These are phyloP conservation scores for Asterochloris erici DNA, from an alignment of 139 green algal species.

Conservation along the genomic window DNA sequence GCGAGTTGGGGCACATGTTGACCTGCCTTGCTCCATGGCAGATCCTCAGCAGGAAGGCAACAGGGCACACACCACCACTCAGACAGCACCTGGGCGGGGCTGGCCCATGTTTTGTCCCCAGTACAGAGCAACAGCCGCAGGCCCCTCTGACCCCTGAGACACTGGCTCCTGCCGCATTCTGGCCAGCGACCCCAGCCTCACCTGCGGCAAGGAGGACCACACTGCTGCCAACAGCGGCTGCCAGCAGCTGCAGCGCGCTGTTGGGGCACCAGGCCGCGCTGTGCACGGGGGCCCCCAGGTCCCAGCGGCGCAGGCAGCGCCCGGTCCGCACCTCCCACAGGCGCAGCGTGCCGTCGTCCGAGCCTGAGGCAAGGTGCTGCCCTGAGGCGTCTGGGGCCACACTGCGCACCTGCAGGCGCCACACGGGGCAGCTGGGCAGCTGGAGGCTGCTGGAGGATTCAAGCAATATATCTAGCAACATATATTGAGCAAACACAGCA, in stretches of 20 bases:
- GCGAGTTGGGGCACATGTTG: too few species aligned
- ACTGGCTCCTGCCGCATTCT: background rate
- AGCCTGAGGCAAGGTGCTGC: constrained; percentile 81
- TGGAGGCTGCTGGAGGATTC: too few species aligned
- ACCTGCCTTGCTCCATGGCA: too few species aligned
- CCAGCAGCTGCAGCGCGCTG: constrained; percentile 38
- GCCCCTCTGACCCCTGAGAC: too few species aligned
- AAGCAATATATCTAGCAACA: too few species aligned
- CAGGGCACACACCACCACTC: too few species aligned
- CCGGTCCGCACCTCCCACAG: constrained; percentile 87
- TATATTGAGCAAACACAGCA: too few species aligned
- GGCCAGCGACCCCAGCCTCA: background rate
- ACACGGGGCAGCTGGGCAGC: too few species aligned
- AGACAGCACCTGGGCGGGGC: too few species aligned
- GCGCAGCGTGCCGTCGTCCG: constrained; percentile 60
- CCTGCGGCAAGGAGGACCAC: constrained; percentile 60
- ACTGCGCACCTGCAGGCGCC: constrained; percentile 46
- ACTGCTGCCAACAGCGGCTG: constrained; percentile 40
- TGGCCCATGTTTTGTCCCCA: too few species aligned
- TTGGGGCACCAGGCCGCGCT: constrained; percentile 75
- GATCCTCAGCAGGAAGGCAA: too few species aligned
- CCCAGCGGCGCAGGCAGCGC: constrained; percentile 43
- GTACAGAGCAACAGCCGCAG: too few species aligned
- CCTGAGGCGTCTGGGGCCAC: constrained; percentile 64
- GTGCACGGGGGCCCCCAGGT: constrained; percentile 44